Base-by-base conservation (phyloP, 805 yeast genomes). In the Candida ficus region DNA sequence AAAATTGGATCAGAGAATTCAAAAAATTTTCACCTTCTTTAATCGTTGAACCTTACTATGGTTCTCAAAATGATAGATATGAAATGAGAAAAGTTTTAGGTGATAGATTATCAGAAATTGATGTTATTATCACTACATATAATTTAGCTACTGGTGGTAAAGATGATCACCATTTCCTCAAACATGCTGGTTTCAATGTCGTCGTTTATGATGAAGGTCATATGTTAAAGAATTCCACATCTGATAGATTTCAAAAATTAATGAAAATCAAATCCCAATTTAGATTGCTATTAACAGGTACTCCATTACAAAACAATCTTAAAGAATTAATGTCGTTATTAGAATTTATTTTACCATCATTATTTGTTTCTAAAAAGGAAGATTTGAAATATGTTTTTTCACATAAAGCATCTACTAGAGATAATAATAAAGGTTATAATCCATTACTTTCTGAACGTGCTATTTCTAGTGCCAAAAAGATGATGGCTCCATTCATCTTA, bases 201-300 rank as follows among this genome's bases (percentile, higher is more conserved):
- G 78, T 95, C 45, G 91, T 93, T 1, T 93, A 87, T 57, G 99
- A 93, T 62, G 99, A 93, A 68, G 99, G 99, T 2, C 99, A 93
- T 62, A 81, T 93, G 86, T 70, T 93, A 51, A 93, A 93, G 60
- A 93, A 93, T 61, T 84, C 95, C 3, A 70, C 75, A 45, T 77
- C 93, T 23, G 98, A 91, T 54, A 73, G 99, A 51, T 93, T 91
- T 59, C 71, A 67, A 45, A 91, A 89, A 62, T 70, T 93, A 46
- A 90, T 91, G 95, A 78, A 78, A 53, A 67, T 93, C 39, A 74
- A 72, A 44, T 96, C 93, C 1, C 73, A 75, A n/a, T 93, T 91
- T 65, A 73, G 99, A 52, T 66, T 93, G 25, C 63, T 93, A 35
- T 71, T 93, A 44, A 93, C 99, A 1, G 99, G 99, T 60, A 93